Base-by-base conservation (phyloP, 2,329 filamentous ascomycete genomes). In the Cytospora mali region DNA sequence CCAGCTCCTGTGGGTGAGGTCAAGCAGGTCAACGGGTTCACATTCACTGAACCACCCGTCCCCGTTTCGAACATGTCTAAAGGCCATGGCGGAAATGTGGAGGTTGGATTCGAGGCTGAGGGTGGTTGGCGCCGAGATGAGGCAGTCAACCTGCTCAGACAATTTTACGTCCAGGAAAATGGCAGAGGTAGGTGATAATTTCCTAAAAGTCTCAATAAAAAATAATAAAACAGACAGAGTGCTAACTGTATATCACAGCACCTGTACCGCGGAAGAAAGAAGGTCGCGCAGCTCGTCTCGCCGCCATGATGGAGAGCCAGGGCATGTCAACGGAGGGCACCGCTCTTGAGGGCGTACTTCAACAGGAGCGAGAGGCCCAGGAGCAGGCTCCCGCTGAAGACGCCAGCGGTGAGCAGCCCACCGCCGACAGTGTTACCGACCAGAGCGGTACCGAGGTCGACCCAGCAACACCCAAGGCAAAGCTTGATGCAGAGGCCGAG, bases 91-190 rank as follows among this genome's bases (percentile, higher is more conserved):
- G 84, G 85, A 25, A 89, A 88, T 67, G 84, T 96, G 52, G 93
- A 97, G 73, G 81, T 80, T 11, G 87, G 91, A 6, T 97, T 91
- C 73, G 88, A 90, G 52, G 92, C 92, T 62, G 89, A 93, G 73
- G 92, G 93, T 46, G 94, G 93, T 1, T 89, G 96, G 80, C 92
- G 92, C 70, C 86, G 92, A 53, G 91, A 97, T 71, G 94, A 98
- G 72, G 94, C 95, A 5, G 96, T 99, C 64, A 93, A 94, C 75
- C 77, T 99, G 68, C 81, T 99, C 68, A 85, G 96, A 67, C 88
- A 94, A 64, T 99, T 99, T 76, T 99, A 99, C 75, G 91, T 99
- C 33, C 95, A 99, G 76, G 93, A 99, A 76, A 99, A 99, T 76
- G 92, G 91, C 67, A 91, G 95, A 81, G 92, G 91, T 91, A 78